Conservation (phyloP, 345 rosid species). For the Rhizophora apiculata region DNA sequence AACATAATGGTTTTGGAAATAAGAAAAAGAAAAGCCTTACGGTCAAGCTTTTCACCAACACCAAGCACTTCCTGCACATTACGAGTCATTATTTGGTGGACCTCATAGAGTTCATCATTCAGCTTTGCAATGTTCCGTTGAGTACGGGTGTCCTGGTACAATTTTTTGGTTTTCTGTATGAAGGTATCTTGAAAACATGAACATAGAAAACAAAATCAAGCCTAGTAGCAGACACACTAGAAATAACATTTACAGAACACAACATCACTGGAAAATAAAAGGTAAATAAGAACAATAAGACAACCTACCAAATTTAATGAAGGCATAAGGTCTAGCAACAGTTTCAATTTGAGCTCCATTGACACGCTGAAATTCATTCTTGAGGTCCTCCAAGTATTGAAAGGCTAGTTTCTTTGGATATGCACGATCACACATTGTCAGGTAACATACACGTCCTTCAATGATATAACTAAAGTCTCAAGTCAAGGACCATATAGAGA, state of each 20-base stretch:
- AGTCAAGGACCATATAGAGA: slow-evolving; percentile 49
- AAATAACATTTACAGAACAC: slow-evolving; percentile 16
- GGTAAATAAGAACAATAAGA: slow-evolving; percentile 1
- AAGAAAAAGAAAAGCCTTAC: slow-evolving; percentile 48
- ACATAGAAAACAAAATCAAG: slow-evolving; percentile 20
- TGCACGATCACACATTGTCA: slow-evolving; percentile 96
- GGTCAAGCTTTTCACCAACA: slow-evolving; percentile 98
- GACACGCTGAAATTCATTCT: slow-evolving; percentile 91
- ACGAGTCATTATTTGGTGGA: slow-evolving; percentile 98
- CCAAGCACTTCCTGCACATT: slow-evolving; percentile 99
- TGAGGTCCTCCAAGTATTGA: slow-evolving; percentile 94
- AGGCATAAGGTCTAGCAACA: slow-evolving; percentile 98
- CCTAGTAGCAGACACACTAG: slow-evolving; percentile 21
- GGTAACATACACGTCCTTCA: slow-evolving; percentile 94
- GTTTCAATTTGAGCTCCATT: slow-evolving; percentile 90
- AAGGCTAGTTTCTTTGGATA: slow-evolving; percentile 98
- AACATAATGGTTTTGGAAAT: background rate
- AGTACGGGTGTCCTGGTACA: slow-evolving; percentile 94
- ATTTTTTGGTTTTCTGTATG: slow-evolving; percentile 94
- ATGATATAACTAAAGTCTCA: slow-evolving; percentile 68
- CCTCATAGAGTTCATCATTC: slow-evolving; percentile 98
- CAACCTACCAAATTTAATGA: slow-evolving; percentile 82
- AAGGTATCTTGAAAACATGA: slow-evolving; percentile 63
- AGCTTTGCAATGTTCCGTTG: slow-evolving; percentile 88
- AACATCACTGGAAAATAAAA: background rate